Evolutionary conservation across 345 rosid genomes (phyloP), one percentile per base, ranked within the genome.

Genomic region (Brassica rapa): DNA sequence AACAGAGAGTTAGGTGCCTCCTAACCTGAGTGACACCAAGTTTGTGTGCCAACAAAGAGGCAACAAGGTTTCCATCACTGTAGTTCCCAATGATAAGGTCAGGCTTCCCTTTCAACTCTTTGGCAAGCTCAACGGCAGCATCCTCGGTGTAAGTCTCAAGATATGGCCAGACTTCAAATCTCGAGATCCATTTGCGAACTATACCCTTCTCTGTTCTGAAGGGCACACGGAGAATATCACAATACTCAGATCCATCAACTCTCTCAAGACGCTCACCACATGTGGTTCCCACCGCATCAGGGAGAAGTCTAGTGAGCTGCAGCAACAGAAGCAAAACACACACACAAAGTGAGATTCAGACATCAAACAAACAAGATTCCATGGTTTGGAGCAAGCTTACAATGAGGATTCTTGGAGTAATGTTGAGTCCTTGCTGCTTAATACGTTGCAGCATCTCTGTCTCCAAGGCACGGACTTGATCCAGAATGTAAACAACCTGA

Each of bases 111-210:
- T 94, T 92, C 79, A 94, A 80, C 83, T 94, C 98, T 77, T 89
- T 88, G 0, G 86, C 82, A 59, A 94, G 88, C 82, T 90, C 98
- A 46, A 72, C 76, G 0, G 94, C 97, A 59, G 90, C 97, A 74
- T 94, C 98, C 97, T 94, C 98, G 1, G 98, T 86, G 85, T 79
- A 94, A 62, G 88, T 89, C 83, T 90, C 97, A 71, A 94, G 85
- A 73, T 94, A 94, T 16, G 98, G 98, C 98, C 98, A 94, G 63
- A 94, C 98, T 86, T 94, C 96, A 16, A 94, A 94, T 76, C 98
- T 76, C 1, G 98, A 94, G 86, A 94, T 94, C 98, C 98, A 94
- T 70, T 78, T 77, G 25, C 97, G 89, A 51, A 94, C 91, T 4
- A 88, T 82, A 29, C 98, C 98, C 82, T 90, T 83, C 80, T 90